Conservation (phyloP, 2,329 filamentous ascomycete genomes). For the Verticillium tricorpus region DNA sequence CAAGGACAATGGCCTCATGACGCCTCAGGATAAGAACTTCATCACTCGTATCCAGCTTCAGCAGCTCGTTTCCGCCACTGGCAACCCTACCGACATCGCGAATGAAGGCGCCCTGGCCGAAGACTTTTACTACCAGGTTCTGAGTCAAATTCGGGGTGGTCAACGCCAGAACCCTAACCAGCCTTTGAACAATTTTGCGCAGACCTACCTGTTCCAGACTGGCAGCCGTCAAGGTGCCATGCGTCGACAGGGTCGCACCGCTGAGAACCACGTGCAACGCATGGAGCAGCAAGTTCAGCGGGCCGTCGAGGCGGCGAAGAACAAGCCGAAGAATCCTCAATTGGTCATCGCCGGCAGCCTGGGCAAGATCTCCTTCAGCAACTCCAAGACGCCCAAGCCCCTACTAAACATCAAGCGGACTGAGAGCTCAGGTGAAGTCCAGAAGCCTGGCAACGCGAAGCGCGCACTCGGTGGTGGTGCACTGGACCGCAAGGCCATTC, state of each 20-base stretch:
- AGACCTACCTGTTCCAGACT: slow-evolving; percentile 96
- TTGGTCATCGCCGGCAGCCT: slow-evolving; percentile 93
- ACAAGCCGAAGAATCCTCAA: slow-evolving; percentile 96
- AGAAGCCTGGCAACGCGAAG: slow-evolving; percentile 47
- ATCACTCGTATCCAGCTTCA: slow-evolving; percentile 97
- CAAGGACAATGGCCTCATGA: slow-evolving; percentile 96
- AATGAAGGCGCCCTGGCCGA: slow-evolving; percentile 79
- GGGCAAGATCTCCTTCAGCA: slow-evolving; percentile 98
- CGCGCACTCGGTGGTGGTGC: slow-evolving; percentile 34
- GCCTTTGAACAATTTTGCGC: slow-evolving; percentile 91
- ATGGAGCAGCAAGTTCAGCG: slow-evolving; percentile 99
- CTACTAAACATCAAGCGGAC: slow-evolving; percentile 90
- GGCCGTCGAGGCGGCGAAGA: slow-evolving; percentile 94
- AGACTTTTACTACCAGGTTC: slow-evolving; percentile 98
- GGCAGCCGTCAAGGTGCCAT: slow-evolving; percentile 74
- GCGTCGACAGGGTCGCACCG: slow-evolving; percentile 72
- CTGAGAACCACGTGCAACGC: slow-evolving; percentile 95
- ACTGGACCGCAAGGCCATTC: slow-evolving; percentile 74
- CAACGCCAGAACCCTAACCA: slow-evolving; percentile 89
- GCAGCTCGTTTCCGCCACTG: slow-evolving; percentile 88
- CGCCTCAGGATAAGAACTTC: slow-evolving; percentile 98
- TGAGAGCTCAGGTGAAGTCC: slow-evolving; percentile 59
- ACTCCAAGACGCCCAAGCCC: slow-evolving; percentile 94
- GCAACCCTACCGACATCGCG: slow-evolving; percentile 75
- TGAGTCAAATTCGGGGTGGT: slow-evolving; percentile 86